These are phyloP conservation scores for Podaxis sp. DNA, from an alignment of 768 basidiomycete genomes.

Conservation along the genomic window DNA sequence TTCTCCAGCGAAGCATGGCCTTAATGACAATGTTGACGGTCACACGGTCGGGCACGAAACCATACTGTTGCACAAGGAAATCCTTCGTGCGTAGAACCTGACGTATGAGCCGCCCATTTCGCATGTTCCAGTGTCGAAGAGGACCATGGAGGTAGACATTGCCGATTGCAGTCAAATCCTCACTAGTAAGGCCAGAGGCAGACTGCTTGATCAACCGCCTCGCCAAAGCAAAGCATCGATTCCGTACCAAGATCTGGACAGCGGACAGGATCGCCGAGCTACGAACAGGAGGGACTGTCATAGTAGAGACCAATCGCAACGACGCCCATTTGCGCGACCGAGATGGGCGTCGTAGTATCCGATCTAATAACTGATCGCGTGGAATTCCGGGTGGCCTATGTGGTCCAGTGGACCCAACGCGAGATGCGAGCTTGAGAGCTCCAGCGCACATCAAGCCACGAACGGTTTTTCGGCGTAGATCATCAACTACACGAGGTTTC, in stretches of 20 bases:
- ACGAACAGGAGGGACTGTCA: conserved; percentile 15
- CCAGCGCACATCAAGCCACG: conserved; percentile 25
- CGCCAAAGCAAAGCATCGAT: conserved; percentile 39
- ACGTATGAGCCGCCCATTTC: conserved; percentile 43
- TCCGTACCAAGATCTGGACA: conserved; percentile 34
- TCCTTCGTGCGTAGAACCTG: conserved; percentile 36
- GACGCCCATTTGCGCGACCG: neutral
- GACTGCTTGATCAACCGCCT: conserved; percentile 33
- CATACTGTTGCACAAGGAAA: conserved; percentile 36
- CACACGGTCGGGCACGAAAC: conserved; percentile 59
- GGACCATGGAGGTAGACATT: conserved; percentile 54
- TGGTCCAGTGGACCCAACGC: neutral
- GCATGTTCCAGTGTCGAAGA: conserved; percentile 24
- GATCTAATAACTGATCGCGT: neutral
- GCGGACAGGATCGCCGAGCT: conserved; percentile 27
- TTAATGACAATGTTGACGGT: conserved; percentile 70
- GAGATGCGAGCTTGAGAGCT: neutral
- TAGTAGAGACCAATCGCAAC: neutral
- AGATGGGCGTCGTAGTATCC: neutral
- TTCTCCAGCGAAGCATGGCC: conserved; percentile 49
- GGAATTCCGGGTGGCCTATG: neutral
- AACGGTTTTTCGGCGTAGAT: conserved; percentile 29
- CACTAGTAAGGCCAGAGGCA: conserved; percentile 19
- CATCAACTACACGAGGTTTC: conserved; percentile 12
- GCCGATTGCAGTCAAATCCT: conserved; percentile 39